Evolutionary conservation across 208 protist genomes (phyloP).

Genomic region (Acanthamoeba royreba): DNA sequence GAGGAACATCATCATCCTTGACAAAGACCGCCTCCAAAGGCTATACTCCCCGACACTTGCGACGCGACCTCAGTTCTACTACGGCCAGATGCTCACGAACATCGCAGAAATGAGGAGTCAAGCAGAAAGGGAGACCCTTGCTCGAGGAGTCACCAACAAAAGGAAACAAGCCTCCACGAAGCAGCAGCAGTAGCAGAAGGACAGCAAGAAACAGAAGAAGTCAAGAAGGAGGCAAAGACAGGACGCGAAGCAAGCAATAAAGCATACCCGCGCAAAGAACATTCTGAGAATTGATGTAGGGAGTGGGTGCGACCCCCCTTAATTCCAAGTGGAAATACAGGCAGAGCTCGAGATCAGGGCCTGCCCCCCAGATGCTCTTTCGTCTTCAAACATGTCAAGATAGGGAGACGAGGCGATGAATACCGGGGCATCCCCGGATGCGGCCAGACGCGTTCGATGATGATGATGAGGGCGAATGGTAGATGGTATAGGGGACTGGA

Average conservation of each 20-base stretch:
- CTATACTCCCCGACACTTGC: conserved; percentile 16
- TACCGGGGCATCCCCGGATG: too few species aligned
- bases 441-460: too few species aligned
- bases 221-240: background rate
- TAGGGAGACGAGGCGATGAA: too few species aligned
- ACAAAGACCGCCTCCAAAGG: background rate
- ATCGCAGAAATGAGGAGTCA: background rate
- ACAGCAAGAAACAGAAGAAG: background rate
- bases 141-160: background rate
- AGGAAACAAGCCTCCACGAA: background rate
- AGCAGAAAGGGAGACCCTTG: background rate
- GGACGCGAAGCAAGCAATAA: background rate
- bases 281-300: background rate
- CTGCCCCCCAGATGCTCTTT: too few species aligned
- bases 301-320: too few species aligned
- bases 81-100: background rate
- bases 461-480: too few species aligned
- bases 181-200: background rate
- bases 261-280: background rate
- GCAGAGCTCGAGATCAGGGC: too few species aligned
- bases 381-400: too few species aligned
- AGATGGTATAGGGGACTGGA: too few species aligned
- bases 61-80: conserved; percentile 10
- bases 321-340: too few species aligned
- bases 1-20: background rate